These are phyloP conservation scores for Gossypium raimondii DNA, from an alignment of 345 rosid species.

Conservation along the genomic window DNA sequence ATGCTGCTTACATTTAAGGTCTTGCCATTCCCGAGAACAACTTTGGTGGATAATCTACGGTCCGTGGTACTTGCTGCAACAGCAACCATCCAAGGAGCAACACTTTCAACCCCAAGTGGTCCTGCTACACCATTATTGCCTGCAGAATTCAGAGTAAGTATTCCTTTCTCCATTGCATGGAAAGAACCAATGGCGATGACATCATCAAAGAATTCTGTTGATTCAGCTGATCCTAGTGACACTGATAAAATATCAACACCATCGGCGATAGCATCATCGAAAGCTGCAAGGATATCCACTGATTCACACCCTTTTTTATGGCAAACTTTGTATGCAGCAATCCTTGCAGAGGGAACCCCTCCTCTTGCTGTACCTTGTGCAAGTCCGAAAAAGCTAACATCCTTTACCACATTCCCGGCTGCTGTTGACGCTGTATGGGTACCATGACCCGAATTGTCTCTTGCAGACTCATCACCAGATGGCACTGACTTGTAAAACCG, in stretches of 20 bases:
- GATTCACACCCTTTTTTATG: conserved; percentile 10
- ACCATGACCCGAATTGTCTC: conserved; percentile 41
- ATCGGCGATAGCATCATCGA: conserved; percentile 43
- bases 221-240: neutral
- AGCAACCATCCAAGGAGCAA: conserved; percentile 81
- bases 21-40: conserved; percentile 58
- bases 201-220: neutral
- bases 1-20: conserved; percentile 38
- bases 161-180: conserved; percentile 47
- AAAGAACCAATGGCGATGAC: conserved; percentile 34
- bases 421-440: conserved; percentile 65
- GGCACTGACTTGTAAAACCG: conserved; percentile 19
- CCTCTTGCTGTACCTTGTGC: conserved; percentile 58
- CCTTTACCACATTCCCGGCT: conserved; percentile 44
- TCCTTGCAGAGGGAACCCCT: conserved; percentile 53
- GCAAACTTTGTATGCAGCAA: conserved; percentile 45
- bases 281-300: conserved; percentile 24
- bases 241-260: conserved; percentile 36
- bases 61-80: conserved; percentile 68
- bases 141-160: conserved; percentile 34
- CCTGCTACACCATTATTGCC: conserved; percentile 29
- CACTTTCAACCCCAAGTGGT: conserved; percentile 38
- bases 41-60: conserved; percentile 44
- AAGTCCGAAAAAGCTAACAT: conserved; percentile 40
- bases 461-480: neutral